Conservation (phyloP, 495 filamentous ascomycete species). For the Cairneyella variabilis region DNA sequence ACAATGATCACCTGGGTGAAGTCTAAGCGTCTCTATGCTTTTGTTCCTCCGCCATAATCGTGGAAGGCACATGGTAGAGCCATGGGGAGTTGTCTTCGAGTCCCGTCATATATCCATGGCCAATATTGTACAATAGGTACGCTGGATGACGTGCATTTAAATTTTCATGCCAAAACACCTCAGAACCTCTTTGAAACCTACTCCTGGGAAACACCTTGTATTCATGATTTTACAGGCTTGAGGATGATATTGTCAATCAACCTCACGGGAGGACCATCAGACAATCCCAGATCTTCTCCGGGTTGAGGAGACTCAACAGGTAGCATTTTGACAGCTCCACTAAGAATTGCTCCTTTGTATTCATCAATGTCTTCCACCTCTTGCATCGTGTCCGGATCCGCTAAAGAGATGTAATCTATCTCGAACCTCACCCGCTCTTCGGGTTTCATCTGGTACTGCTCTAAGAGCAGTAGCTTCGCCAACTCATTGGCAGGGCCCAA, state of each 20-base stretch:
- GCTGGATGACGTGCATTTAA: no score
- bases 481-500: constrained; percentile 61
- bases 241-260: constrained; percentile 94
- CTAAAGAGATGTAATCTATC: constrained; percentile 86
- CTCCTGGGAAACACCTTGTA: no score
- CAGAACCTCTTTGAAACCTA: no score
- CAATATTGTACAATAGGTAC: no score
- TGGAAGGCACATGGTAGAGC: no score
- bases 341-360: constrained; percentile 72
- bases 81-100: no score
- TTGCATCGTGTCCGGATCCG: constrained; percentile 74
- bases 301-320: constrained; percentile 64
- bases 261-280: constrained; percentile 64
- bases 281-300: constrained; percentile 71
- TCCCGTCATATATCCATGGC: no score
- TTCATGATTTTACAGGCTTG: constrained; percentile 34
- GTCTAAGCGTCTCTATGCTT: no score
- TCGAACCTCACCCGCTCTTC: constrained; percentile 67
- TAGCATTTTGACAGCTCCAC: constrained; percentile 85
- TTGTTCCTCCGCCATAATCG: no score
- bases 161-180: no score
- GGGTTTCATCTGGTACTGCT: constrained; percentile 60
- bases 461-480: constrained; percentile 42
- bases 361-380: constrained; percentile 67
- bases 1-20: no score